Conservation (phyloP, 2,329 filamentous ascomycete species). For the Aspergillus sp. region DNA sequence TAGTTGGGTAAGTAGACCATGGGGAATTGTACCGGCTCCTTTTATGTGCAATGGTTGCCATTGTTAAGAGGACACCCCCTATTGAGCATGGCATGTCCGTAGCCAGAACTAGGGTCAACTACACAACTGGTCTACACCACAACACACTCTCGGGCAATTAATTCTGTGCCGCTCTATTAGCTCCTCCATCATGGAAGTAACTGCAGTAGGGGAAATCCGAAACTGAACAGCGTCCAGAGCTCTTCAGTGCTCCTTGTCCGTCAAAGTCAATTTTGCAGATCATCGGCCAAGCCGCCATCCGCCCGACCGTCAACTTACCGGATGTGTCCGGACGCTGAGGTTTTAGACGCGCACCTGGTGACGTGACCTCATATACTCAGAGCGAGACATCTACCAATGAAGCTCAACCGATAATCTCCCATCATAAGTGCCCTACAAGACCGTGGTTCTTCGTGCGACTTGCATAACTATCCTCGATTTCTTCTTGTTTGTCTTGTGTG, state of each 20-base stretch:
- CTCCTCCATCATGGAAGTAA: neutral
- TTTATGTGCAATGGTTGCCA: neutral
- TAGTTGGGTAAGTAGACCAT: neutral
- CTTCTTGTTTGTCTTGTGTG: neutral
- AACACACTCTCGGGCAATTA: neutral
- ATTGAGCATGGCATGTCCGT: neutral
- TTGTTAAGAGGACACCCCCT: neutral
- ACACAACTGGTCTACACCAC: neutral
- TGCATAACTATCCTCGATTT: neutral
- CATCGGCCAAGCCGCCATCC: slow-evolving; percentile 2
- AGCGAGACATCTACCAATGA: neutral
- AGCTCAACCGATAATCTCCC: neutral
- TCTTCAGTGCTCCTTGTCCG: neutral
- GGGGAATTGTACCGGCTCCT: neutral
- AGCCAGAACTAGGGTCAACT: neutral
- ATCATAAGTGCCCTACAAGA: neutral
- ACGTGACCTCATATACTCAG: neutral
- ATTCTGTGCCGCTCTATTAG: neutral
- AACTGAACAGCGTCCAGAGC: neutral
- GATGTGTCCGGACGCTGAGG: neutral
- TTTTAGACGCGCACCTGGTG: neutral
- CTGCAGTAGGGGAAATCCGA: neutral
- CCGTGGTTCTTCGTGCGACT: neutral
- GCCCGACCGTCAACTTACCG: neutral
- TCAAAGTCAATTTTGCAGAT: neutral